Evolutionary conservation across 2,329 filamentous ascomycete genomes (phyloP).

Genomic region (Emydomyces testavorans): DNA sequence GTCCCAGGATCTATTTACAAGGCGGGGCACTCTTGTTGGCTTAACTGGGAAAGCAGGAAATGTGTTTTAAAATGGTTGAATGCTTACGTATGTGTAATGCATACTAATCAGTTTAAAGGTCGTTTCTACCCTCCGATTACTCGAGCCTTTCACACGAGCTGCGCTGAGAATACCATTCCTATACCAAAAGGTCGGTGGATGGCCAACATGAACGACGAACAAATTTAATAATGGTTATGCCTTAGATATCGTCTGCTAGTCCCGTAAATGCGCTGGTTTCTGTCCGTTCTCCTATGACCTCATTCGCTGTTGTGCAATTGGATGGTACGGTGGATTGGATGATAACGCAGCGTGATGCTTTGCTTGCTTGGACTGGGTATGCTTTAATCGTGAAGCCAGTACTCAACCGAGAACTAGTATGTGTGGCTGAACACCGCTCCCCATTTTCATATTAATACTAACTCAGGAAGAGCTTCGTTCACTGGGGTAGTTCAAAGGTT

Average conservation of each 20-base stretch:
- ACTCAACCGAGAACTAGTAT: conserved; percentile 58
- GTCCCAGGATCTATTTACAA: conserved; percentile 85
- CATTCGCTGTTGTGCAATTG: conserved; percentile 75
- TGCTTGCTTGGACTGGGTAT: conserved; percentile 95
- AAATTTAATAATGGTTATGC: background rate
- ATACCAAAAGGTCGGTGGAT: conserved; percentile 55
- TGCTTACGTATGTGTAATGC: background rate
- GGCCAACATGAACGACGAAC: background rate
- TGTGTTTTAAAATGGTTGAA: conserved; percentile 40
- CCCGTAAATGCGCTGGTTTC: conserved; percentile 82
- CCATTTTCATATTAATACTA: conserved; percentile 22
- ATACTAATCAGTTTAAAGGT: conserved; percentile 42
- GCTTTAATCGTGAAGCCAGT: conserved; percentile 65
- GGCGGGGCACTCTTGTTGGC: conserved; percentile 79
- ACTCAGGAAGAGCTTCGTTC: conserved; percentile 51
- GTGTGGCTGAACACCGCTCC: conserved; percentile 15
- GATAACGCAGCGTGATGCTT: conserved; percentile 70
- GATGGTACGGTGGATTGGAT: conserved; percentile 96
- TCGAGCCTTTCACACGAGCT: conserved; percentile 71
- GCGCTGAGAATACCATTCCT: conserved; percentile 82
- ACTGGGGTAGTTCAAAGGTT: conserved; percentile 84
- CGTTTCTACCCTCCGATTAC: conserved; percentile 75
- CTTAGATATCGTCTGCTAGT: conserved; percentile 66
- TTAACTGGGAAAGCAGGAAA: conserved; percentile 85
- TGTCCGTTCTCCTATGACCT: conserved; percentile 74